Conservation (phyloP, 2,329 filamentous ascomycete species). For the Polytolypa hystricis region DNA sequence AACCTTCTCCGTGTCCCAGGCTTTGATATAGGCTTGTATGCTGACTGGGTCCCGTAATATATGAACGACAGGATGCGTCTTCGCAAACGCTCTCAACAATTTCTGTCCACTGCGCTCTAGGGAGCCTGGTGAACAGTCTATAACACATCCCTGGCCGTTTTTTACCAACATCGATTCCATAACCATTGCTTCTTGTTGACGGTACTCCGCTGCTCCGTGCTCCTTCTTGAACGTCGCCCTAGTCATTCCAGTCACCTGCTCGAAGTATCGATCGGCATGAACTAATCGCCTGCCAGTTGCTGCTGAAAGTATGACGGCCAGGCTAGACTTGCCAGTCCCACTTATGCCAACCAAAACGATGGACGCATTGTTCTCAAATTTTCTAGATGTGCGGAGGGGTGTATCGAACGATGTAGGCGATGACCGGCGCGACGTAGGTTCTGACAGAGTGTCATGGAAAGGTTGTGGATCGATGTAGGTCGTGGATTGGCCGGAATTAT, state of each 20-base stretch:
- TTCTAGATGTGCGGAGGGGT: not conserved
- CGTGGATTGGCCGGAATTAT: no score
- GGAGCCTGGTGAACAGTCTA: slow-evolving; percentile 60
- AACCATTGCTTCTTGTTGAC: slow-evolving; percentile 51
- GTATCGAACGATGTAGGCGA: not conserved
- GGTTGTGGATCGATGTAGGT: no score
- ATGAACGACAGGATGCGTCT: slow-evolving; percentile 59
- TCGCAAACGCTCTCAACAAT: slow-evolving; percentile 51
- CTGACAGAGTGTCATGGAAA: no score
- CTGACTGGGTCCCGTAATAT: slow-evolving; percentile 54
- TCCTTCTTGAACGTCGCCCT: slow-evolving; percentile 53
- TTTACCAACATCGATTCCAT: slow-evolving; percentile 48
- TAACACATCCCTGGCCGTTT: slow-evolving; percentile 52
- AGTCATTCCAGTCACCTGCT: slow-evolving; percentile 51
- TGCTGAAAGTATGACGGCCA: slow-evolving; percentile 64
- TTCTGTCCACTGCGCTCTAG: slow-evolving; percentile 53
- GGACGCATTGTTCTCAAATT: slow-evolving; percentile 52
- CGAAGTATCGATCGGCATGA: slow-evolving; percentile 58
- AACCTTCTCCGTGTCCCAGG: slow-evolving; percentile 46
- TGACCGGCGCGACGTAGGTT: no score
- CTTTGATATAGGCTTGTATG: slow-evolving; percentile 52
- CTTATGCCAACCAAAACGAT: slow-evolving; percentile 63
- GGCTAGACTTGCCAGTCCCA: slow-evolving; percentile 63
- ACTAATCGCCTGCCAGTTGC: slow-evolving; percentile 58
- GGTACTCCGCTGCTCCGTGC: slow-evolving; percentile 52